A percentile compares a stretch with the other conserved stretches of the same genome.
Conservation (phyloP, 2,329 filamentous ascomycete genomes). For the Sodiomyces alkalinus region DNA sequence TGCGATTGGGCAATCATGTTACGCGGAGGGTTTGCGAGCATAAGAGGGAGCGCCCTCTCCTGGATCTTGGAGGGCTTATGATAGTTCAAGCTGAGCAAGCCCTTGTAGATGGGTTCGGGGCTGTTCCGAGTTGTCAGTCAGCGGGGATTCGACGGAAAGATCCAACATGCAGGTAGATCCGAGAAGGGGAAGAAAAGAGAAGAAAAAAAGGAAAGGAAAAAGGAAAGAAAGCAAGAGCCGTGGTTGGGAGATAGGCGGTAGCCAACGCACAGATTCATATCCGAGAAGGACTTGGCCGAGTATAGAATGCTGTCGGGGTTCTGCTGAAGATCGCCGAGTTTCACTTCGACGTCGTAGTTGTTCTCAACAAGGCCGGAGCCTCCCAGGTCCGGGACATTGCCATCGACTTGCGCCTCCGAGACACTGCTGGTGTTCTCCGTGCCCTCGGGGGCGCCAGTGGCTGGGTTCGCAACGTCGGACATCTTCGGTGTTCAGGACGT, state of each 20-base stretch:
- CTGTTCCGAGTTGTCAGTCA: conserved; percentile 11
- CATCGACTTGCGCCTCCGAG: conserved; percentile 21
- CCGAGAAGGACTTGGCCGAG: conserved; percentile 70
- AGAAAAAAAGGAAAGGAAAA: too few species aligned
- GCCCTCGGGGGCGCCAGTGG: conserved; percentile 26
- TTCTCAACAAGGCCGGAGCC: conserved; percentile 48
- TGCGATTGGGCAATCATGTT: conserved; percentile 99
- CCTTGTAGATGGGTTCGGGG: conserved; percentile 50
- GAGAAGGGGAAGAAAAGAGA: conserved; percentile 2
- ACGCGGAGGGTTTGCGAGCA: conserved; percentile 69
- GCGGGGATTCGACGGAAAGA: neutral
- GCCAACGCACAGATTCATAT: conserved; percentile 62
- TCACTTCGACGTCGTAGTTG: conserved; percentile 81
- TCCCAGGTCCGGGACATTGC: too few species aligned
- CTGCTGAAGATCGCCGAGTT: conserved; percentile 75
- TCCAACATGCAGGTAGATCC: conserved; percentile 6
- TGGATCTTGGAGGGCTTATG: conserved; percentile 96
- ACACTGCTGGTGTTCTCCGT: conserved; percentile 6
- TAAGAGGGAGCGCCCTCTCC: conserved; percentile 80
- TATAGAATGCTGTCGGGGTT: conserved; percentile 79
- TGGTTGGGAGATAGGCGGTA: neutral
- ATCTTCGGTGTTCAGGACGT: too few species aligned
- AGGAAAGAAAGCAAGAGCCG: conserved; percentile 1
- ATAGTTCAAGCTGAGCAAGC: conserved; percentile 71
- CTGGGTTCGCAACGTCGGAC: conserved; percentile 36